Evolutionary conservation across 192 early-diverging fungal genomes (phyloP), one percentile per base, ranked within the genome.

Genomic region (Obelidium mucronatum): DNA sequence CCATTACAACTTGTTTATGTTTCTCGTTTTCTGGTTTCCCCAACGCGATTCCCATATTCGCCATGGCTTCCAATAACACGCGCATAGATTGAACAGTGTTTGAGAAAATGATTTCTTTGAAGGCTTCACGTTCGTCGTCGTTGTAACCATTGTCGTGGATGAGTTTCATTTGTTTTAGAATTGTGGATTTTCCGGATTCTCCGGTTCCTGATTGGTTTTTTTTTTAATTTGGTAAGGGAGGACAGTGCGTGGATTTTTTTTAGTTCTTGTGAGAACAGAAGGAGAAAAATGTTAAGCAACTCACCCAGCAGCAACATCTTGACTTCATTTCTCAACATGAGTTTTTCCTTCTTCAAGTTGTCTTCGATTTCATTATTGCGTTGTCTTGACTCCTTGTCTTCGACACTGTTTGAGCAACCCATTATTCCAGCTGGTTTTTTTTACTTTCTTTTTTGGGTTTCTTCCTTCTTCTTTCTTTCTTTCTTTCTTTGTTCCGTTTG

Each of bases 91-190:
- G 94, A 75, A 96, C 91, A 28, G 93, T 93, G 86, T 98, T 98
- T 64, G 91, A 93, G 79, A 95, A 97, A 74, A 98, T 97, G 72
- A 97, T 95, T 80, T 97, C 95, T 81, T 92, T 95, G 88, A 97
- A 97, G 37, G 93, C 92, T 75, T 94, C 93, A 66, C 92, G 88
- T 84, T 98, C 97, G 44, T 96, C 93, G 35, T 86, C 81, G 60
- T 91, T 92, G 85, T 95, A 98, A 30, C 97, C 97, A 73, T 91
- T 92, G 76, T 94, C 97, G 82, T 98, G 96, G 75, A 98, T 97
- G 64, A 98, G 88, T 81, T 95, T 96, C 96, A 98, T 97, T 80
- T 98, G 97, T 82, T 98, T 98, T 66, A 98, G 85, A 78, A 98
- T 96, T 28, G 97, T 98, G 51, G 91, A 93, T 84, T 98, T 98